These are phyloP conservation scores for Neostapfia colusana DNA, from an alignment of 176 grass and related monocot species.

Conservation along the genomic window DNA sequence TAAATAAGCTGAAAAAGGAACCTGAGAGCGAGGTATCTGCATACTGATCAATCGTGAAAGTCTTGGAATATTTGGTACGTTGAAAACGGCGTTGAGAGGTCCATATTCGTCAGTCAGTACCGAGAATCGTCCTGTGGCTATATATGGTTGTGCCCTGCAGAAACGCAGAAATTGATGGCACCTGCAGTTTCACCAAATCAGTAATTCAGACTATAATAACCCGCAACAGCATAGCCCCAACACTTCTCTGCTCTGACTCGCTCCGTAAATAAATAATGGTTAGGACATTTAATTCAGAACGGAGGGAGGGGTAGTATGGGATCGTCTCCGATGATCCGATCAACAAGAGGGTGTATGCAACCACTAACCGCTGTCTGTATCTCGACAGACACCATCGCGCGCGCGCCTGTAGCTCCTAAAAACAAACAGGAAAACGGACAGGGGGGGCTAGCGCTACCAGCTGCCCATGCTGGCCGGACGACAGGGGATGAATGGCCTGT, in stretches of 20 bases:
- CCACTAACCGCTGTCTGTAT: conserved; percentile 6
- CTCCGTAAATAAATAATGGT: too few species aligned
- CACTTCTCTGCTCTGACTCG: not conserved
- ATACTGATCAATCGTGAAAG: too few species aligned
- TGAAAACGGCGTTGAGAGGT: not conserved
- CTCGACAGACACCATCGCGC: not conserved
- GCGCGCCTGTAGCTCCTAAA: not conserved
- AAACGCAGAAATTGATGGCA: not conserved
- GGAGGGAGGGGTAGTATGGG: too few species aligned
- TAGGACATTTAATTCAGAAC: too few species aligned
- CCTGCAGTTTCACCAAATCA: not conserved
- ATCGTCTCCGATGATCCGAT: not conserved
- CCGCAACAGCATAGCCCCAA: not conserved
- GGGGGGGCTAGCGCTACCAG: not conserved
- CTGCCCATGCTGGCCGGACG: not conserved
- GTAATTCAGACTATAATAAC: not conserved
- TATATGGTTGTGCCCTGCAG: not conserved
- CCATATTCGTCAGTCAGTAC: too few species aligned
- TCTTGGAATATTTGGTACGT: too few species aligned
- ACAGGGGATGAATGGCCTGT: not conserved
- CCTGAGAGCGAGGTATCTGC: too few species aligned
- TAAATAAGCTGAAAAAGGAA: too few species aligned
- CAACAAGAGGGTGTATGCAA: not conserved
- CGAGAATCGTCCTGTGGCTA: not conserved
- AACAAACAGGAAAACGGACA: not conserved